phyloP scores from a whole-genome alignment of 768 basidiomycete species.

The Tylopilus sp. region DNA sequence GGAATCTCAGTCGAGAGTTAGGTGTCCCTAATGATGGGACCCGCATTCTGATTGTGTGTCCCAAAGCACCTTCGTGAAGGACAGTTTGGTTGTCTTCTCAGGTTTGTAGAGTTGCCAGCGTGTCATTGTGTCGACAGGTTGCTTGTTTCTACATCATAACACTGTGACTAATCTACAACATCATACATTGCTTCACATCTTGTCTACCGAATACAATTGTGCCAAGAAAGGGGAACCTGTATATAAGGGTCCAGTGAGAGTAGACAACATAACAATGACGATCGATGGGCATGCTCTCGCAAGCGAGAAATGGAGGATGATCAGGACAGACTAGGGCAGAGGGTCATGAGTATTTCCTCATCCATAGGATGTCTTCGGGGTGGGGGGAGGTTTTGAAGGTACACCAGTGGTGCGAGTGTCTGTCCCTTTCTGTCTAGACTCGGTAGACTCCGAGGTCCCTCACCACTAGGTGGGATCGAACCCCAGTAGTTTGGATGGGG shows the following conservation, averaged over 20 bases:
- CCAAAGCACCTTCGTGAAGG: no score
- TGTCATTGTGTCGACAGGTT: not conserved
- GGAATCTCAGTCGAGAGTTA: not conserved
- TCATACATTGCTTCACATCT: slow-evolving; percentile 21
- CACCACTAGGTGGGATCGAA: not conserved
- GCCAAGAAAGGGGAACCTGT: slow-evolving; percentile 20
- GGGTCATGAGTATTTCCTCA: slow-evolving; percentile 65
- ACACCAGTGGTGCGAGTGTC: slow-evolving; percentile 58
- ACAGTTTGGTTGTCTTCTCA: not conserved
- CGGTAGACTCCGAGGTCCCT: not conserved
- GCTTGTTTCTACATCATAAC: not conserved
- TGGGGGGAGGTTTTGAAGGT: slow-evolving; percentile 57
- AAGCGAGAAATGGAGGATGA: slow-evolving; percentile 10
- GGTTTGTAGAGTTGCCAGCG: not conserved
- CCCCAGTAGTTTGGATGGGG: slow-evolving; percentile 10
- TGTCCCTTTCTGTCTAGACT: slow-evolving; percentile 23
- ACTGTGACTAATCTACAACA: slow-evolving; percentile 1
- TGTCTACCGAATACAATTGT: slow-evolving; percentile 23
- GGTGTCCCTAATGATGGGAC: not conserved
- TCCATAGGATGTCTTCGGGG: slow-evolving; percentile 67
- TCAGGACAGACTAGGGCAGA: slow-evolving; percentile 36
- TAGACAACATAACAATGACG: slow-evolving; percentile 10
- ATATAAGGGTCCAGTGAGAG: slow-evolving; percentile 8
- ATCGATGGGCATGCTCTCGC: slow-evolving; percentile 1
- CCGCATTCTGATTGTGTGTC: no score